Evolutionary conservation across 2,329 filamentous ascomycete genomes (phyloP), one percentile per base, ranked within the genome.

Genomic region (Thelonectria discophora): DNA sequence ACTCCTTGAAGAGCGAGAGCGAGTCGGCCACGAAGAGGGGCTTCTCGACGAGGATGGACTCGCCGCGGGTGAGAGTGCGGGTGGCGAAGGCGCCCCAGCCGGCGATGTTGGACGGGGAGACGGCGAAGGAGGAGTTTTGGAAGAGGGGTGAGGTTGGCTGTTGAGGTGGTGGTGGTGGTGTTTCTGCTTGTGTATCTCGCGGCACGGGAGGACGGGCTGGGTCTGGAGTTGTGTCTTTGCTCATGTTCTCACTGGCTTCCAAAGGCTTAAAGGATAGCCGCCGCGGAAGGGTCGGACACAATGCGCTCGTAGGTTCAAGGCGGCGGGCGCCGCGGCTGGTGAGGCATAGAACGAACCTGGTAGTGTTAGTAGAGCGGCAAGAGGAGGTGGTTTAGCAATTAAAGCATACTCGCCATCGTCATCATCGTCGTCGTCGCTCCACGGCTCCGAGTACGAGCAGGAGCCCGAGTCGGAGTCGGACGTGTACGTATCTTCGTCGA

Each of bases 21-120:
- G 48, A 46, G 24, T 71, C 64, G 6, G 78, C 72, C 3, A 71
- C 70, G 15, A 86, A 69, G 0, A 85, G 69, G 0, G 83, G 79
- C 11, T 62, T 65, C 69, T 87, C 84, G 0, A 77, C 65, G 0
- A 85, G 76, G 9, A 86, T 78, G 1, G 74, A 65, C 37, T 82
- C 76, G 37, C 76, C 76, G 0, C 65, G 51, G 17, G 64, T 63
- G 11, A 86, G 74, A 7, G 77, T 71, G 5, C 67, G 69, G 1
- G 67, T 64, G 0, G 84, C 83, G 48, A 86, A 84, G 0, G 76
- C 79, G 0, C 84, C 84, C 46, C 79, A 76, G 1, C 84, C 83
- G 0, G 78, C 78, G 1, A 81, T 71, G 0, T 62, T 49, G 0
- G 82, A 84, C 10, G 67, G 68, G 3, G 72, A 75, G 6, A 86